Evolutionary conservation across 352 stramenopile species (phyloP).

Genomic region (Globisporangium solare): DNA sequence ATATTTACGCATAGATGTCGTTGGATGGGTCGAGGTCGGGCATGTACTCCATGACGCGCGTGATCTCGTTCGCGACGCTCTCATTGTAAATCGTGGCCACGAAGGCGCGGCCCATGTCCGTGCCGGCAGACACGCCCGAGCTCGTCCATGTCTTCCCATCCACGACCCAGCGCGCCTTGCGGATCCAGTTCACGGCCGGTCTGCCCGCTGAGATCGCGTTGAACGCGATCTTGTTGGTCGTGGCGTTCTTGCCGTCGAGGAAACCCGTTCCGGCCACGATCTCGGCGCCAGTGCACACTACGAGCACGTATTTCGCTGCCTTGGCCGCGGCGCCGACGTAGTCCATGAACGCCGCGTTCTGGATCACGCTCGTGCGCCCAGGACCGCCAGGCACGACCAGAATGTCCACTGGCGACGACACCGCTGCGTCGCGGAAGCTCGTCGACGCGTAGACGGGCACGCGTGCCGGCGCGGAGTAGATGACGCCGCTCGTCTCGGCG

Average conservation of each 20-base stretch:
- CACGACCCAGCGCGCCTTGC: slow-evolving; percentile 17
- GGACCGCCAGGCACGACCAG: too few species aligned
- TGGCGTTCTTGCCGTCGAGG: slow-evolving; percentile 15
- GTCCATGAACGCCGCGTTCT: not conserved
- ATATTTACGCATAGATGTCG: slow-evolving; percentile 47
- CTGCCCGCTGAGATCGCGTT: slow-evolving; percentile 1
- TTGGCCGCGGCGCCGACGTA: not conserved
- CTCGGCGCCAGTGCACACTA: slow-evolving; percentile 11
- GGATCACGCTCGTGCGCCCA: not conserved
- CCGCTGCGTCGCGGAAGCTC: too few species aligned
- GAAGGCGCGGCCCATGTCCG: slow-evolving; percentile 61
- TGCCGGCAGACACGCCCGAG: slow-evolving; percentile 53
- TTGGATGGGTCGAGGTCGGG: slow-evolving; percentile 28
- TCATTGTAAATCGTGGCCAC: slow-evolving; percentile 24
- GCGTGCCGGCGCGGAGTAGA: too few species aligned
- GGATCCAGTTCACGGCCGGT: slow-evolving; percentile 12
- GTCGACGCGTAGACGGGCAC: too few species aligned
- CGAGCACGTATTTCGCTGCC: slow-evolving; percentile 3
- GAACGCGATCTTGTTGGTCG: slow-evolving; percentile 15
- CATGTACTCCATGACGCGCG: slow-evolving; percentile 35
- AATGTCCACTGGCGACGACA: too few species aligned
- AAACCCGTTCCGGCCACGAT: slow-evolving; percentile 13
- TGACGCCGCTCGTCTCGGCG: too few species aligned
- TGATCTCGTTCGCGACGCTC: slow-evolving; percentile 23
- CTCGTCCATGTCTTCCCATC: slow-evolving; percentile 39